Percentiles rank a stretch among this genome's conserved stretches.
phyloP scores from a whole-genome alignment of 1,139 yeast genomes.

The Kodamaea ohmeri region DNA sequence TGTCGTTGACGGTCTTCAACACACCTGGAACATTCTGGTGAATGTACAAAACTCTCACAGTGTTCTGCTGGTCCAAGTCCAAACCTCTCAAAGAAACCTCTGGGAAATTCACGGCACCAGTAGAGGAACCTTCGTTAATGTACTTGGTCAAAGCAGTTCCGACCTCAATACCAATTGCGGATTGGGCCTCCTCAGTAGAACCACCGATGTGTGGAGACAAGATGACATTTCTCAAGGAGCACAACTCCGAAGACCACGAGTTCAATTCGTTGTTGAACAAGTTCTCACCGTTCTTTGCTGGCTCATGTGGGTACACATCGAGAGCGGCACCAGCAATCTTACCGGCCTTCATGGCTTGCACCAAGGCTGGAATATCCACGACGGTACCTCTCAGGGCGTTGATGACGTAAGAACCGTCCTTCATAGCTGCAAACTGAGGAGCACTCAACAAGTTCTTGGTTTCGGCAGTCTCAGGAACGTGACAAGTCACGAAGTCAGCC shows the following conservation, averaged over 20 bases:
- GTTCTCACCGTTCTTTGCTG: constrained; percentile 92
- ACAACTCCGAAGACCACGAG: constrained; percentile 80
- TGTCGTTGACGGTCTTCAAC: constrained; percentile 92
- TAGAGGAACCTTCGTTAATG: constrained; percentile 94
- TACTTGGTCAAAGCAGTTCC: constrained; percentile 81
- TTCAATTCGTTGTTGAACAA: constrained; percentile 71
- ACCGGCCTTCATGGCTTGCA: constrained; percentile 88
- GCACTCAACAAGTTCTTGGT: constrained; percentile 87
- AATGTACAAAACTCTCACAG: constrained; percentile 91
- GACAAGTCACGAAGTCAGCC: constrained; percentile 89
- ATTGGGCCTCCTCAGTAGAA: constrained; percentile 98
- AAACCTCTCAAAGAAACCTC: constrained; percentile 91
- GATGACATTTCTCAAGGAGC: constrained; percentile 81
- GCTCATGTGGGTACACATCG: constrained; percentile 97
- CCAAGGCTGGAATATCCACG: constrained; percentile 90
- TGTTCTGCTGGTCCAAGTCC: constrained; percentile 81
- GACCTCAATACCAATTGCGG: constrained; percentile 96
- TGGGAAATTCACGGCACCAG: constrained; percentile 98
- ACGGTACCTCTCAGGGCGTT: constrained; percentile 98
- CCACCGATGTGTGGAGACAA: constrained; percentile 99
- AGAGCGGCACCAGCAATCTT: constrained; percentile 97
- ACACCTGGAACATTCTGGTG: constrained; percentile 99
- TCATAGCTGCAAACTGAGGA: constrained; percentile 94
- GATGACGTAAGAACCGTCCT: constrained; percentile 89
- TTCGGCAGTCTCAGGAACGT: constrained; percentile 93